Percentiles rank a stretch among this genome's conserved stretches.
phyloP scores from a whole-genome alignment of 495 filamentous ascomycete species.

The Lophiotrema nucula region DNA sequence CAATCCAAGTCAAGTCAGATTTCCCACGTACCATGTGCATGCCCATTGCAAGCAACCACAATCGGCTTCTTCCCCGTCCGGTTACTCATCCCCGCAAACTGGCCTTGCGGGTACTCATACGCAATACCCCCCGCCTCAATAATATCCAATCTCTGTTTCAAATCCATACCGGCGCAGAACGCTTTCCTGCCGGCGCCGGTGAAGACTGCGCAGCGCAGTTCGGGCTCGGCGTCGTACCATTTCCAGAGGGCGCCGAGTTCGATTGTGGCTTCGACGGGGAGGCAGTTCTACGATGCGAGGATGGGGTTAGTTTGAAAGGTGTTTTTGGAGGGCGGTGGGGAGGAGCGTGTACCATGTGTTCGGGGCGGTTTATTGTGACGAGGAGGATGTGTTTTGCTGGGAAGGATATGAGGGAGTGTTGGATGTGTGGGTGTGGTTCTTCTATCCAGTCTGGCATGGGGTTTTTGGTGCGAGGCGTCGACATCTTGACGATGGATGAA shows the following conservation, averaged over 20 bases:
- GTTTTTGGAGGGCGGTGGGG: too few relatives aligned
- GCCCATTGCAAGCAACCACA: slow-evolving; percentile 26
- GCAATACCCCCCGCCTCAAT: slow-evolving; percentile 15
- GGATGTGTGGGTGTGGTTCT: slow-evolving; percentile 31
- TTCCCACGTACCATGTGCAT: slow-evolving; percentile 21
- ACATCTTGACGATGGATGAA: too few relatives aligned
- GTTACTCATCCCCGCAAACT: slow-evolving; percentile 27
- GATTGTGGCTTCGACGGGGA: slow-evolving; percentile 31
- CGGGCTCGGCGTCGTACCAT: slow-evolving; percentile 36
- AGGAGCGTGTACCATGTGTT: too few relatives aligned
- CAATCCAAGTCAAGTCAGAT: too few relatives aligned
- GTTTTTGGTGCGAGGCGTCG: slow-evolving; percentile 32
- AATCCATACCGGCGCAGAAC: slow-evolving; percentile 37
- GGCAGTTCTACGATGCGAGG: too few relatives aligned
- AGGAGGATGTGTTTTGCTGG: slow-evolving; percentile 37
- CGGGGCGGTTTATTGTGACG: slow-evolving; percentile 36
- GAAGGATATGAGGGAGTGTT: slow-evolving; percentile 33
- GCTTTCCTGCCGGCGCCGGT: slow-evolving; percentile 34
- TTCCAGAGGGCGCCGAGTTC: slow-evolving; percentile 37
- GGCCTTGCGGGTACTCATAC: slow-evolving; percentile 17
- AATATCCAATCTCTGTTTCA: slow-evolving; percentile 31
- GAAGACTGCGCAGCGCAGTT: slow-evolving; percentile 35
- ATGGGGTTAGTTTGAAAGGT: too few relatives aligned
- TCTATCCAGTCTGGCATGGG: slow-evolving; percentile 31
- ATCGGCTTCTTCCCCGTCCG: slow-evolving; percentile 29